Evolutionary conservation across 768 basidiomycete species (phyloP).

Genomic region (Leccinum boreale): DNA sequence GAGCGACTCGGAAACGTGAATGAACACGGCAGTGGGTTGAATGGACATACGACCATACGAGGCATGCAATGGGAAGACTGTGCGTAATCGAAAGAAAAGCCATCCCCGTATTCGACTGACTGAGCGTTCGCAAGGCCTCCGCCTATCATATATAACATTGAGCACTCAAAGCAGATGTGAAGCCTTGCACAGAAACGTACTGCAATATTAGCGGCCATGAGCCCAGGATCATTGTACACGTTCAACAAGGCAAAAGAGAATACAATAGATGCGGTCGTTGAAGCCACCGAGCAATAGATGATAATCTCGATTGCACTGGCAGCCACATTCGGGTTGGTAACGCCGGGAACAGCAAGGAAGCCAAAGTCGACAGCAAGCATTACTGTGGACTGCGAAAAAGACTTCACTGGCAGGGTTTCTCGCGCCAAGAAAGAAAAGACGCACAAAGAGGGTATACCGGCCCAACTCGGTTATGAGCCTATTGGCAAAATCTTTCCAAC

Average conservation of each 20-base stretch:
- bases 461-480: slow-evolving; percentile 6
- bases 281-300: slow-evolving; percentile 13
- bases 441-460: slow-evolving; percentile 13
- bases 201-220: slow-evolving; percentile 1
- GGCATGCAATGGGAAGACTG: slow-evolving; percentile 11
- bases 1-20: not conserved
- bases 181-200: not conserved
- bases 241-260: slow-evolving; percentile 10
- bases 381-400: slow-evolving; percentile 12
- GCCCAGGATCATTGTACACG: slow-evolving; percentile 9
- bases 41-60: slow-evolving; percentile 16
- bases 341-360: slow-evolving; percentile 12
- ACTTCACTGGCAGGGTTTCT: not conserved
- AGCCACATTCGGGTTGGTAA: not conserved
- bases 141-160: not conserved
- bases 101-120: slow-evolving; percentile 2
- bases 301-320: slow-evolving; percentile 1
- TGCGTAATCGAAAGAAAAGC: slow-evolving; percentile 12
- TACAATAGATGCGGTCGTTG: slow-evolving; percentile 9
- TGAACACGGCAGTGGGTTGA: not conserved
- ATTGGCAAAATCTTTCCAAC: slow-evolving; percentile 11
- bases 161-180: not conserved
- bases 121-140: slow-evolving; percentile 1
- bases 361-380: slow-evolving; percentile 17
- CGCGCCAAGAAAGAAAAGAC: not conserved